Evolutionary conservation across 2,329 filamentous ascomycete genomes (phyloP), one percentile per base, ranked within the genome.

Genomic region (Grosmannia penicillata): DNA sequence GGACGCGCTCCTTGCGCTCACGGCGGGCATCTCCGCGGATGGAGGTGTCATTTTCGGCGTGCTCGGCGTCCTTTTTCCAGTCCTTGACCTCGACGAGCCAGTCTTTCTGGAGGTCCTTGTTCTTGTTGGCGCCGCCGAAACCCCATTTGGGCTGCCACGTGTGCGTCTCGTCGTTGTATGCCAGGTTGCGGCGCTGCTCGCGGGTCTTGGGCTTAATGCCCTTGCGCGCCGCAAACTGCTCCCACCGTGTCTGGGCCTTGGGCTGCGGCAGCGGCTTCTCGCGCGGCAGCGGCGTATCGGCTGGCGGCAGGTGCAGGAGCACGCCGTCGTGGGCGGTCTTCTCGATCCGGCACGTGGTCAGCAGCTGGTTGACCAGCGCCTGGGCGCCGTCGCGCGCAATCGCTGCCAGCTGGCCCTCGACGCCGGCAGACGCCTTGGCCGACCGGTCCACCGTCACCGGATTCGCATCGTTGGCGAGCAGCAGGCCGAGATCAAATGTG

Each of bases 141-240:
- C 91, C 91, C 85, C 89, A 98, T 60, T 86, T 87, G 45, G 83
- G 80, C 55, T 85, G 82, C 85, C 86, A 96, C 56, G 91, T 82
- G 47, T 83, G 82, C 24, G 66, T 82, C 42, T 70, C 75, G 60
- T 93, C 83, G 59, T 96, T 85, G 58, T 79, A 96, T 40, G 80
- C 75, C 51, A 87, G 63, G 63, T 94, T 70, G 60, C 68, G 59
- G 45, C 76, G 71, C 58, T 78, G 70, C 55, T 91, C 85, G 48
- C 81, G 75, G 48, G 75, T 81, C 72, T 87, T 93, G 60, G 78
- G 76, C 65, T 82, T 83, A 63, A 98, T 96, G 40, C 91, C 91
- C 71, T 95, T 93, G 75, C 93, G 93, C 59, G 78, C 81, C 33
- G 91, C 91, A 64, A 98, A 98, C 53, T 80, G 75, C 66, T 94